Percentiles rank a stretch among this genome's conserved stretches.
phyloP scores from a whole-genome alignment of 1,139 yeast genomes.

The Magnusiomyces fungicola region DNA sequence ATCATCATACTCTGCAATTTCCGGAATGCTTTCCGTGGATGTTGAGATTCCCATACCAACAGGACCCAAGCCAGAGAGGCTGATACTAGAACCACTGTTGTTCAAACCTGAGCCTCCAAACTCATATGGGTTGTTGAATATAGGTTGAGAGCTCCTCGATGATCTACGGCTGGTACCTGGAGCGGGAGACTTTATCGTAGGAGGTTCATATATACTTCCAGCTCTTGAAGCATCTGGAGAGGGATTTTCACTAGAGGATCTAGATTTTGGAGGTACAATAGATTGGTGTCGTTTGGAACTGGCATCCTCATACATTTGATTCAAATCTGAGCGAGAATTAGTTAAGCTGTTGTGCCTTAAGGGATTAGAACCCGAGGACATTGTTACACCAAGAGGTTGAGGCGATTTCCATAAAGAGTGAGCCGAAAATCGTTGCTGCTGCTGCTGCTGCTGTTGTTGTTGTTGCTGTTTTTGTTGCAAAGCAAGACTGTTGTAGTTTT shows the following conservation, averaged over 20 bases:
- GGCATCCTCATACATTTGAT: neutral
- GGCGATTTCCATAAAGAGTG: neutral
- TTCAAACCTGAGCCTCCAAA: neutral
- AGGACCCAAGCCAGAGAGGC: neutral
- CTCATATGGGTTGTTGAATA: too few relatives aligned
- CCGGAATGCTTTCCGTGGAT: neutral
- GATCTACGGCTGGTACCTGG: too few relatives aligned
- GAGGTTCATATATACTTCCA: too few relatives aligned
- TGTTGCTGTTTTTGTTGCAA: slow-evolving; percentile 8
- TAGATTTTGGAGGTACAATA: neutral
- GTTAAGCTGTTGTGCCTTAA: neutral
- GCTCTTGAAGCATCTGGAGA: too few relatives aligned
- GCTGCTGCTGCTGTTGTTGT: slow-evolving; percentile 7
- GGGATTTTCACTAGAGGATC: neutral
- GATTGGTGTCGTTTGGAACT: neutral
- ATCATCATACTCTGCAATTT: neutral
- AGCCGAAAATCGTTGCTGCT: neutral
- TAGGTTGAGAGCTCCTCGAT: too few relatives aligned
- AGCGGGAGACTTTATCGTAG: too few relatives aligned
- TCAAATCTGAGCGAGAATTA: neutral
- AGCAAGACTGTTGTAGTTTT: slow-evolving; percentile 20
- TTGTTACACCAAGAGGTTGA: neutral
- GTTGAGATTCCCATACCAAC: neutral
- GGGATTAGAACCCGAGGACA: neutral
- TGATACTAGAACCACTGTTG: neutral